Base-by-base conservation (phyloP, 495 filamentous ascomycete genomes). In the Cryomyces minteri region DNA sequence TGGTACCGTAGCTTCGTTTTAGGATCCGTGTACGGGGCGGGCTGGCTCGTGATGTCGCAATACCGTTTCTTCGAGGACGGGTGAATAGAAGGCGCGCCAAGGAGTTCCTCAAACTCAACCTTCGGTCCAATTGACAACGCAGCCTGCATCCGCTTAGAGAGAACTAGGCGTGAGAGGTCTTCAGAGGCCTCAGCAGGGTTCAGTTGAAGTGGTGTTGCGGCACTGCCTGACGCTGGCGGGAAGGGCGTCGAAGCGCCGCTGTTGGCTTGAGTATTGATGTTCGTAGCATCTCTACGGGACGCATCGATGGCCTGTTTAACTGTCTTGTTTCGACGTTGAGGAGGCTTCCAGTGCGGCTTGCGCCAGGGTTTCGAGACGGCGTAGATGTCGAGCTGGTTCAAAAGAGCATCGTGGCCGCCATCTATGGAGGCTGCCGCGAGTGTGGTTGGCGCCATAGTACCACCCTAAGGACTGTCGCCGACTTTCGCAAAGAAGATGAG, bases 271-370 rank as follows among this genome's bases (percentile, higher is more conserved):
- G 84, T 90, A 6, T 70, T 67, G 51, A 86, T 68, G 6, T 83
- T 82, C 6, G 37, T 37, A 28, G 54, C 48, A 33, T 88, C 79
- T 58, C 86, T 87, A 34, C 85, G 77, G 25, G 80, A 71, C 30
- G 79, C 84, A 52, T 98, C 90, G 49, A 98, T 71, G 48, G 96
- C 86, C 58, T 93, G 84, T 62, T 96, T 96, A 62, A 96, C 79
- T 57, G 92, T 94, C 67, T 95, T 95, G 70, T 95, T 96, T 60
- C 90, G 85, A 10, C 90, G 85, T 61, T 86, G 81, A 46, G 88
- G 82, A 12, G 92, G 82, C 50, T 79, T 84, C 88, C 88, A 98
- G 57, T 77, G 62, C 0, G 79, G 67, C 56, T 85, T 93, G 51
- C 90, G 86, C 69, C 92, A 96, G 45, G 76, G 82, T 59, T 87